Conservation (phyloP, 2,329 filamentous ascomycete genomes). For the Moelleriella libera region DNA sequence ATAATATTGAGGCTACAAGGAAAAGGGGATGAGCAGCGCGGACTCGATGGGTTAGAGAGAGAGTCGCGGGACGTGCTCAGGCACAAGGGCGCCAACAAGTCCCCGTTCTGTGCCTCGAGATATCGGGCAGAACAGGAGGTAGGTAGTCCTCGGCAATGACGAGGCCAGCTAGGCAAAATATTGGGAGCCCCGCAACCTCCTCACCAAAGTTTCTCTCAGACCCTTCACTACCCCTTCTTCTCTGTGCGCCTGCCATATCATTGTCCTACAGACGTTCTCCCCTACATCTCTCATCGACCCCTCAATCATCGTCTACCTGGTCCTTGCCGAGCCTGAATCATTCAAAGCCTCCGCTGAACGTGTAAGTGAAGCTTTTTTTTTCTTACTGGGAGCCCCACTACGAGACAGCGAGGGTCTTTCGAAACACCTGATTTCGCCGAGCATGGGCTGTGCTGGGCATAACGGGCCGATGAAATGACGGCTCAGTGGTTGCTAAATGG, state of each 20-base stretch:
- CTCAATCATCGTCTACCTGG: too few species aligned
- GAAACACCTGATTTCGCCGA: background rate
- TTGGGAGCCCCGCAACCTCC: slow-evolving; percentile 2
- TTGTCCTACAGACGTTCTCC: too few species aligned
- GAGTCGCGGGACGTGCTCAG: too few species aligned
- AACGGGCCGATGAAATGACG: slow-evolving; percentile 6
- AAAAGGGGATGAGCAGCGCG: too few species aligned
- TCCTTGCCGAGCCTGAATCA: background rate
- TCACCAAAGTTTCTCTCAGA: background rate
- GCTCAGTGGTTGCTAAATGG: slow-evolving; percentile 1
- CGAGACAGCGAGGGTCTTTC: background rate
- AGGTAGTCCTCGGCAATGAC: slow-evolving; percentile 12
- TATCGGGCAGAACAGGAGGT: slow-evolving; percentile 16
- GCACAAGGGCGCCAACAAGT: too few species aligned
- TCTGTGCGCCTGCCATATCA: too few species aligned
- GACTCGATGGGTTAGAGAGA: too few species aligned
- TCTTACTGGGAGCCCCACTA: slow-evolving; percentile 2
- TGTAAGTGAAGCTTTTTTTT: slow-evolving; percentile 4
- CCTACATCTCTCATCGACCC: too few species aligned
- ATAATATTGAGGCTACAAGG: too few species aligned
- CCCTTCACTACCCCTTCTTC: background rate
- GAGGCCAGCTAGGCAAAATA: slow-evolving; percentile 2
- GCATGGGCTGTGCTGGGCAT: background rate
- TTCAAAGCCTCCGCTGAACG: background rate
- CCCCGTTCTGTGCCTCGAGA: slow-evolving; percentile 8